These are phyloP conservation scores for Zygnema circumcarinatum DNA, from an alignment of 139 green algal genomes.

Conservation along the genomic window DNA sequence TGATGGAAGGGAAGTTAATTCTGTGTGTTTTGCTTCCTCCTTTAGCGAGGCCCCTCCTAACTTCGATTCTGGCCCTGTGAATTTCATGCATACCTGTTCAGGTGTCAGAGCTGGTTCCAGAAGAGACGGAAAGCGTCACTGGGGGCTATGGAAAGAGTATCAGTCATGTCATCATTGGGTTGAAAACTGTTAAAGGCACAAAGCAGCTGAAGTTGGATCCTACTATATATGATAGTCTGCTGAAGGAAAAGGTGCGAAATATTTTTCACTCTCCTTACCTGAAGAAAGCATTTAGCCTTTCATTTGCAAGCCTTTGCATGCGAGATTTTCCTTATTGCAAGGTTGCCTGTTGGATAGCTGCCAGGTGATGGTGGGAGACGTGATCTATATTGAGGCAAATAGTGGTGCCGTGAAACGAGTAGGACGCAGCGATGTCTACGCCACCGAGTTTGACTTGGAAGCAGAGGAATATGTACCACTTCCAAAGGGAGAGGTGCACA, in stretches of 20 bases:
- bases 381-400: constrained; percentile 99
- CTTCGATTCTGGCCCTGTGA: background rate
- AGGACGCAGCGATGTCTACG: constrained; percentile 92
- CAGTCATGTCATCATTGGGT: constrained; percentile 92
- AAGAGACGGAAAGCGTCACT: constrained; percentile 82
- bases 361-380: constrained; percentile 79
- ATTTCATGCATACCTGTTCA: constrained; percentile 5
- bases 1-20: background rate
- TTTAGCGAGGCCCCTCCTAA: background rate
- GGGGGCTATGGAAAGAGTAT: constrained; percentile 87
- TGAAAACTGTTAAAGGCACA: constrained; percentile 93
- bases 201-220: constrained; percentile 98
- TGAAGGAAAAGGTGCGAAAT: constrained; percentile 85
- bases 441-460: constrained; percentile 98
- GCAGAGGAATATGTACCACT: constrained; percentile 99
- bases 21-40: constrained; percentile 14
- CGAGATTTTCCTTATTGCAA: background rate
- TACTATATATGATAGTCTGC: constrained; percentile 93
- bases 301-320: background rate
- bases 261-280: background rate
- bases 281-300: background rate
- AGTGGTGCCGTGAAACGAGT: constrained; percentile 95
- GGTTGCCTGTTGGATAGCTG: background rate
- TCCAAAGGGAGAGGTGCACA: constrained; percentile 99
- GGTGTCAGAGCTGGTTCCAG: constrained; percentile 90